A percentile compares a stretch with the other conserved stretches of the same genome.
Evolutionary conservation across 805 yeast genomes (phyloP).

Genomic region (Ogataea pilisensis): DNA sequence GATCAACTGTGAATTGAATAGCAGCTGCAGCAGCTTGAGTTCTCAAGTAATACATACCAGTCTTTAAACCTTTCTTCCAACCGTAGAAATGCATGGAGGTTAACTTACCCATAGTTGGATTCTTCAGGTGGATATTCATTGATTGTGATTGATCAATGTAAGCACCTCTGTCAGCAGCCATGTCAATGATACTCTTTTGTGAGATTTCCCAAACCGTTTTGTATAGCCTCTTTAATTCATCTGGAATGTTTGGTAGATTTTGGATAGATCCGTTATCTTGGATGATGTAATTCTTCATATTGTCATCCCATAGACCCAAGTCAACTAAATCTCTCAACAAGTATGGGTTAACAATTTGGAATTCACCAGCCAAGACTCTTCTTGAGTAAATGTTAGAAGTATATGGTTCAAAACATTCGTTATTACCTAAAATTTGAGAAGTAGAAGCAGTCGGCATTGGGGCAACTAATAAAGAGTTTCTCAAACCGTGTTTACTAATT

Average conservation of each 20-base stretch:
- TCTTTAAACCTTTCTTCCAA: slow-evolving; percentile 97
- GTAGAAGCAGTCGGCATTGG: slow-evolving; percentile 71
- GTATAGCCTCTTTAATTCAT: slow-evolving; percentile 49
- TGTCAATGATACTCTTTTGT: slow-evolving; percentile 54
- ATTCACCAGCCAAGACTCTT: slow-evolving; percentile 61
- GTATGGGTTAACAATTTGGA: slow-evolving; percentile 59
- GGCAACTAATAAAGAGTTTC: slow-evolving; percentile 58
- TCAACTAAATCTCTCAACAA: slow-evolving; percentile 55
- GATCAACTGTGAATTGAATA: slow-evolving; percentile 85
- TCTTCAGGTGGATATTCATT: slow-evolving; percentile 83
- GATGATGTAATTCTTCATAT: slow-evolving; percentile 54
- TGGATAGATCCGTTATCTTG: slow-evolving; percentile 57
- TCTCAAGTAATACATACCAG: slow-evolving; percentile 98
- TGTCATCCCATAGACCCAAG: slow-evolving; percentile 54
- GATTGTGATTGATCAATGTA: slow-evolving; percentile 91
- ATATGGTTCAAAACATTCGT: slow-evolving; percentile 61
- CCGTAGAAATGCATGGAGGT: slow-evolving; percentile 99
- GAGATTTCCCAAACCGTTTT: slow-evolving; percentile 62
- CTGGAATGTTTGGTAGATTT: slow-evolving; percentile 50
- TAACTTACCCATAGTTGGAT: slow-evolving; percentile 96
- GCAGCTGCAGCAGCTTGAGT: slow-evolving; percentile 98
- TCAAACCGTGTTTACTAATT: slow-evolving; percentile 45
- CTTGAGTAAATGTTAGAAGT: slow-evolving; percentile 60
- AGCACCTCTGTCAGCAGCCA: slow-evolving; percentile 75
- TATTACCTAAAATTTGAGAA: slow-evolving; percentile 57